Conservation (phyloP, 176 grass and related monocot species). For the Puya raimondii region DNA sequence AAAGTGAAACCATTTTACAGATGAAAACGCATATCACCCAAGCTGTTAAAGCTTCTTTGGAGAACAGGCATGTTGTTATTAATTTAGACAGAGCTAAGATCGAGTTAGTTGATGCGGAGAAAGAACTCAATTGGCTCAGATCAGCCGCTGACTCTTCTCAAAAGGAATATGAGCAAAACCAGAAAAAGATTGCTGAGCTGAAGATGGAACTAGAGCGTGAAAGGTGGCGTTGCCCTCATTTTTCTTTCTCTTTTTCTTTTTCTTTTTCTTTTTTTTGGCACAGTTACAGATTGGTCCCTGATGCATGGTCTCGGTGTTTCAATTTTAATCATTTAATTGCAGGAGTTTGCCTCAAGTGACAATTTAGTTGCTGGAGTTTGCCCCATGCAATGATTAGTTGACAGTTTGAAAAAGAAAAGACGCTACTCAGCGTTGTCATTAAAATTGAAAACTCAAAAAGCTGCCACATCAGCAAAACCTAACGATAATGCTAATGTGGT, state of each 20-base stretch:
- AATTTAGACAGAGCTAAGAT: slow-evolving; percentile 52
- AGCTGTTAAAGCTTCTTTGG: slow-evolving; percentile 68
- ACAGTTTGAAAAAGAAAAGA: too few species aligned
- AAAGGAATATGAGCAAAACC: slow-evolving; percentile 76
- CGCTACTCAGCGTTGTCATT: too few species aligned
- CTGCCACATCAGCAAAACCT: too few species aligned
- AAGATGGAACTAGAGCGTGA: slow-evolving; percentile 65
- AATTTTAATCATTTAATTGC: too few species aligned
- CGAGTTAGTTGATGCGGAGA: slow-evolving; percentile 70
- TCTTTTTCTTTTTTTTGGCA: background rate
- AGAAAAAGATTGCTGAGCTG: slow-evolving; percentile 71
- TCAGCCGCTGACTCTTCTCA: slow-evolving; percentile 52
- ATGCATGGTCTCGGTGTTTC: too few species aligned
- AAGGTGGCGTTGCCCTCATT: slow-evolving; percentile 44
- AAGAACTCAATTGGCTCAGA: slow-evolving; percentile 76
- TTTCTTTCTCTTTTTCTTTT: slow-evolving; percentile 7
- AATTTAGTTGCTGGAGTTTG: too few species aligned
- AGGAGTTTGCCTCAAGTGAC: too few species aligned
- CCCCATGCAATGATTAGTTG: too few species aligned
- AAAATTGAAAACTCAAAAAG: too few species aligned
- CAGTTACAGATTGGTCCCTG: too few species aligned
- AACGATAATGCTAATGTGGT: too few species aligned
- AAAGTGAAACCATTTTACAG: slow-evolving; percentile 18
- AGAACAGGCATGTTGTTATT: slow-evolving; percentile 60
- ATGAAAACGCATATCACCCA: slow-evolving; percentile 62